Conservation (phyloP, 176 grass and related monocot species). For the Elymus sibiricus region DNA sequence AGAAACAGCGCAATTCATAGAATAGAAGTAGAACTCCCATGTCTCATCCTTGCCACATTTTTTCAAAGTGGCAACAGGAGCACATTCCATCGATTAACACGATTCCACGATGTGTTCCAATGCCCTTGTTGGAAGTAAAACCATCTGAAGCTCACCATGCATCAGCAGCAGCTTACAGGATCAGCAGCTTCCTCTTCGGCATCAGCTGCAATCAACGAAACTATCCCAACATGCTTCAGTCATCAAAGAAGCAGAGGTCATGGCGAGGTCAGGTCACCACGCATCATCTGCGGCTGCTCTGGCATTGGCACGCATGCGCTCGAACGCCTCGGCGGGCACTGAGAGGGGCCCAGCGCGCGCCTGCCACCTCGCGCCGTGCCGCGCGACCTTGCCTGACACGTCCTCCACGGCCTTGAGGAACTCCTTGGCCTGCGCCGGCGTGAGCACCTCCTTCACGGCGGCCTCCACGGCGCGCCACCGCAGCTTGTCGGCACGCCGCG, state of each 20-base stretch:
- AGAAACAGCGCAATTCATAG: neutral
- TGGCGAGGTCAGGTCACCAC: conserved; percentile 25
- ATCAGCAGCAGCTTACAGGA: neutral
- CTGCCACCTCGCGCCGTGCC: conserved; percentile 35
- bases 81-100: neutral
- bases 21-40: neutral
- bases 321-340: conserved; percentile 38
- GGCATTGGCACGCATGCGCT: conserved; percentile 43
- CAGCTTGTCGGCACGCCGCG: conserved; percentile 48
- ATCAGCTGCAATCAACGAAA: neutral
- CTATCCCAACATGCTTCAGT: neutral
- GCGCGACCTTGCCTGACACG: conserved; percentile 20
- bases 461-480: conserved; percentile 57
- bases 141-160: conserved; percentile 8
- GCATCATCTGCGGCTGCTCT: conserved; percentile 39
- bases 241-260: neutral
- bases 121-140: neutral
- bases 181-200: neutral
- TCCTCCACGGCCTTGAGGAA: conserved; percentile 45
- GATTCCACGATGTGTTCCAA: neutral
- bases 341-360: conserved; percentile 28
- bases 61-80: neutral
- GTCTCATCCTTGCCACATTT: neutral
- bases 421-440: conserved; percentile 49
- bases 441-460: conserved; percentile 40